Conservation (phyloP, 2,329 filamentous ascomycete genomes). For the Botrytis porri region DNA sequence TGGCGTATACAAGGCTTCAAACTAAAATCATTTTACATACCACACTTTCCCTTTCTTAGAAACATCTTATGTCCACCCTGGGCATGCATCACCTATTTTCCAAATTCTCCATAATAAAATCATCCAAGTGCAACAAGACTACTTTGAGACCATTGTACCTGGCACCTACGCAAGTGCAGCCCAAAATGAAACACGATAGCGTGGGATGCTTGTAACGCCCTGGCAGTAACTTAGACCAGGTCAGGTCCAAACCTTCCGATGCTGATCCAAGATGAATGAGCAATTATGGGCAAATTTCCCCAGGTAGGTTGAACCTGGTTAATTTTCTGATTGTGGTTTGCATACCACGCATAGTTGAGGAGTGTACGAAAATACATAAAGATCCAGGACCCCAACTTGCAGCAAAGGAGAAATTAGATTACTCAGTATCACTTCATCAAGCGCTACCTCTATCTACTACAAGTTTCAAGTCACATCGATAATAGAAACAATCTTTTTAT, state of each 20-base stretch:
- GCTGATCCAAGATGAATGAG: slow-evolving; percentile 18
- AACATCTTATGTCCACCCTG: slow-evolving; percentile 4
- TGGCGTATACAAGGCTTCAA: slow-evolving; percentile 8
- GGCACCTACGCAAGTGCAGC: slow-evolving; percentile 19
- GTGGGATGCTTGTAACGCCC: slow-evolving; percentile 33
- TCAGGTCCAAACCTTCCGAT: slow-evolving; percentile 17
- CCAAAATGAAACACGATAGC: slow-evolving; percentile 38
- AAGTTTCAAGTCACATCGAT: slow-evolving; percentile 14
- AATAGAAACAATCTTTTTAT: slow-evolving; percentile 14
- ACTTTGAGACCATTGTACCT: slow-evolving; percentile 19
- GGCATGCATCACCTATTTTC: not conserved
- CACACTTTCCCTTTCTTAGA: not conserved
- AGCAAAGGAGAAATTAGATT: slow-evolving; percentile 4
- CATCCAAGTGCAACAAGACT: slow-evolving; percentile 19
- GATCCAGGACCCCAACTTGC: slow-evolving; percentile 20
- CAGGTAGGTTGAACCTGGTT: slow-evolving; percentile 17
- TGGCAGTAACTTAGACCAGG: slow-evolving; percentile 21
- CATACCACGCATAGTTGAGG: not conserved
- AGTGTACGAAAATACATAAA: slow-evolving; percentile 19
- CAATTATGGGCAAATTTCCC: slow-evolving; percentile 21
- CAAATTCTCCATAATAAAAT: slow-evolving; percentile 13
- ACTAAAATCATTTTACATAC: slow-evolving; percentile 14
- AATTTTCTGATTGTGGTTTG: slow-evolving; percentile 13
- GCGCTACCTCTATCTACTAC: slow-evolving; percentile 11
- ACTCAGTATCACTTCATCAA: slow-evolving; percentile 15